Evolutionary conservation across 805 yeast genomes (phyloP), one percentile per base, ranked within the genome.

Genomic region (Lachancea cidri): DNA sequence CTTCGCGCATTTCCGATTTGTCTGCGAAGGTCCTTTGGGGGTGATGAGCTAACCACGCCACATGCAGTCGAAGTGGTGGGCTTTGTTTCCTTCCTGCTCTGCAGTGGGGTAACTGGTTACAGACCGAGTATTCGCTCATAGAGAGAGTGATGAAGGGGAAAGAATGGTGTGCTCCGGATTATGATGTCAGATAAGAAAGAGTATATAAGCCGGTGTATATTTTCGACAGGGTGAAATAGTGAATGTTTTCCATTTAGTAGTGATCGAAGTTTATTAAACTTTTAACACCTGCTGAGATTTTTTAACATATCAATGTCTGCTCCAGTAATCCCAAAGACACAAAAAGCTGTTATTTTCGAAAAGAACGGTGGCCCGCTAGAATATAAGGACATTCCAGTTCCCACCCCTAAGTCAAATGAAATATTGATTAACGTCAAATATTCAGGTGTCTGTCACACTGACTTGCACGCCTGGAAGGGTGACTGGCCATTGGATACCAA

Each of bases 371-470:
- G 88, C 53, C 73, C 76, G 43, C 67, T 84, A 51, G 64, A 67
- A 48, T 81, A 79, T 73, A 75, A 74, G 60, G 88, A 85, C 55
- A 77, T 84, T 48, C 83, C 88, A 39, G 91, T 86, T 42, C 94
- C 95, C 54, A 66, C 62, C 35, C 94, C 95, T 54, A 81, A 76
- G 60, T 68, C 86, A 43, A 81, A 79, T 60, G 89, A 87, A 67
- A 72, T 86, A 53, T 73, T 87, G 62, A 72, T 87, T 68, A 79
- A 87, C 65, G 80, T 87, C 66, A 79, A 79, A 69, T 86, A 81
- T 73, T 79, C 95, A 17, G 96, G 96, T 66, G 95, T 86, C 43
- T 86, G 96, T 69, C 96, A 88, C 73, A 86, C 95, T 25, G 96
- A 86, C 62, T 75, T 87, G 64, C 96, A 87, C 71, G 95, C 94